phyloP scores from a whole-genome alignment of 2,329 filamentous ascomycete species.

The Penicillium thymicola region DNA sequence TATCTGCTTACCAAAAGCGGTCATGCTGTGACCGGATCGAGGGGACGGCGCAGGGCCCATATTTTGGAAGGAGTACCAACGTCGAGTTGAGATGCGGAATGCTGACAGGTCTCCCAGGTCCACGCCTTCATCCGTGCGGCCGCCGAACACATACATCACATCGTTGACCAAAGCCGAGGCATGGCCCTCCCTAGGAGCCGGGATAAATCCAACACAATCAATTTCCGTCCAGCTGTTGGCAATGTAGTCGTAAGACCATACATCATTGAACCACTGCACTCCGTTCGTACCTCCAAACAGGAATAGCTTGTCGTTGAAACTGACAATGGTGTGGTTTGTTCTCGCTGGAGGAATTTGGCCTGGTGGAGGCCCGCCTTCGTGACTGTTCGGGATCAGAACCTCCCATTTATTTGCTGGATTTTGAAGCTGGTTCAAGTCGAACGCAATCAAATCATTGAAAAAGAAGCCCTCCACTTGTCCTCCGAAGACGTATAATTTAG shows the following conservation, averaged over 20 bases:
- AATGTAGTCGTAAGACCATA: conserved; percentile 90
- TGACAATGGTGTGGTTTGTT: conserved; percentile 92
- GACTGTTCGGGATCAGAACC: conserved; percentile 74
- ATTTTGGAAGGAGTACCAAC: conserved; percentile 99
- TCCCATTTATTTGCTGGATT: conserved; percentile 92
- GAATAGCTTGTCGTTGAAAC: conserved; percentile 89
- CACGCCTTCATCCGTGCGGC: conserved; percentile 85
- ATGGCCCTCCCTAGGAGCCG: conserved; percentile 88
- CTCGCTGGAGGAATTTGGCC: conserved; percentile 77
- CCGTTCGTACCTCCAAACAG: conserved; percentile 98
- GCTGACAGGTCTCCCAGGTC: conserved; percentile 93
- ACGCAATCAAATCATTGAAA: conserved; percentile 94
- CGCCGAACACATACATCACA: conserved; percentile 99
- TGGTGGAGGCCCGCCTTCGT: conserved; percentile 53
- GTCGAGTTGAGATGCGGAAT: conserved; percentile 72
- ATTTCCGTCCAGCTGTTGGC: conserved; percentile 81
- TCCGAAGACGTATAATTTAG: conserved; percentile 96
- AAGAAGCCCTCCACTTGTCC: conserved; percentile 97
- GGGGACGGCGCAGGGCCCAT: conserved; percentile 96
- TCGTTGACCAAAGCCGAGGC: conserved; percentile 91
- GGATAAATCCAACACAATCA: conserved; percentile 97
- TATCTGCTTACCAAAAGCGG: conserved; percentile 85
- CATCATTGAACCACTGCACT: conserved; percentile 96
- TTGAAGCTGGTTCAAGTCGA: conserved; percentile 92
- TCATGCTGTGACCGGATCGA: conserved; percentile 96